A percentile compares a stretch with the other conserved stretches of the same genome.
Evolutionary conservation across 768 basidiomycete genomes (phyloP).

Genomic region (Russula abietina): DNA sequence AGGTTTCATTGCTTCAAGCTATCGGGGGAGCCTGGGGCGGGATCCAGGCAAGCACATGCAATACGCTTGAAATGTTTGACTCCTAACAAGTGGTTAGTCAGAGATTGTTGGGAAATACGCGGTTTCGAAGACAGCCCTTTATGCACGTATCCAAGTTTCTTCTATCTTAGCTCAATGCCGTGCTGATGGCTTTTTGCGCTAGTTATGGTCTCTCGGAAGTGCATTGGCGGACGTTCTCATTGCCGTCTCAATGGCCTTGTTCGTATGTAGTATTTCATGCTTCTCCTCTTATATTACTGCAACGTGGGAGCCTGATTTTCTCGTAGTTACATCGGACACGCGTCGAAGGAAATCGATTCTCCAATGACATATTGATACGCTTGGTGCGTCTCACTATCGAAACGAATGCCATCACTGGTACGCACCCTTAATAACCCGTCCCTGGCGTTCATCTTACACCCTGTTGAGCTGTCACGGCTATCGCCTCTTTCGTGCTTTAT

Average conservation of each 20-base stretch:
- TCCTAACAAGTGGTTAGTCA: background rate
- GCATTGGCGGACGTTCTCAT: slow-evolving; percentile 16
- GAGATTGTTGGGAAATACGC: background rate
- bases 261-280: slow-evolving; percentile 4
- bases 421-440: background rate
- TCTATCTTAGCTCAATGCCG: background rate
- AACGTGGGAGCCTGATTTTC: background rate
- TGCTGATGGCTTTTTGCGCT: background rate
- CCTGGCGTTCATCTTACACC: background rate
- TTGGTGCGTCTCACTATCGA: slow-evolving; percentile 28
- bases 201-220: slow-evolving; percentile 15
- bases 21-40: slow-evolving; percentile 13
- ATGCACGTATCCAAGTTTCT: background rate
- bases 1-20: background rate
- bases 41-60: background rate
- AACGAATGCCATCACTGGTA: slow-evolving; percentile 26
- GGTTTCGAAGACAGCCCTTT: slow-evolving; percentile 5
- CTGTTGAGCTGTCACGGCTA: slow-evolving; percentile 5
- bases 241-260: slow-evolving; percentile 2
- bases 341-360: background rate
- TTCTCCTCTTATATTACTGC: too few relatives aligned
- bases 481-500: slow-evolving; percentile 8
- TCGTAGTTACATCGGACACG: slow-evolving; percentile 1
- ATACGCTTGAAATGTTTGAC: background rate
- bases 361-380: slow-evolving; percentile 20